Evolutionary conservation across 202 grass and related monocot species (phyloP), one percentile per base, ranked within the genome.

Genomic region (Carex sylvatica): DNA sequence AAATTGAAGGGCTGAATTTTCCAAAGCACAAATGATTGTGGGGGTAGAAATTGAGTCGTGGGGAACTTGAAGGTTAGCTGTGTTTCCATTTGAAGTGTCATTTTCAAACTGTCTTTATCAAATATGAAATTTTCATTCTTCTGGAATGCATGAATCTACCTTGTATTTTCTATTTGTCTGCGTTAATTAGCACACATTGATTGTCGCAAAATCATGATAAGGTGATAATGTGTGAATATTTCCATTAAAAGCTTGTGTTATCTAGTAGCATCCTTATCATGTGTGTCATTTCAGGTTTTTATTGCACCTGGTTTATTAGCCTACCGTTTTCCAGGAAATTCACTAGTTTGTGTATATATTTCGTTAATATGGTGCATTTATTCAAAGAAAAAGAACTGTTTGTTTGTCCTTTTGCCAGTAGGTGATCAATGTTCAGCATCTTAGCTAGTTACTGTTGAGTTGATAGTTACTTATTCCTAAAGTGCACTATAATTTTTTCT

Each of bases 401-500:
- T 54, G 52, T 76, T 76, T 76, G 73, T 58, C 73, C n/a, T 76
- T 67, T 54, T 56, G 52, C 51, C 51, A n/a, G 26, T 38, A 38
- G 36, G 36, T 38, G 36, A 38, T 38, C 36, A 38, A 38, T 38
- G 36, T 4, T 38, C 5, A 38, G 5, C 36, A 38, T 6, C 6
- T 69, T 3, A 69, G 8, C 16, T 69, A 69, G 16, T 9, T 9
- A 20, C 6, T 38, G 14, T 14, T 31, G 5, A 38, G 44, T 18
- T 71, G 68, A 49, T 20, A 74, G 46, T 51, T 74, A 52, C 44
- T 74, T 72, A 11, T 64, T 49, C 69, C 70, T 52, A 49, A 72
- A 72, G 26, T 73, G 70, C 13, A 72, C 69, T 51, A 23, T 30
- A 30, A 30, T 74, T 54, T 33, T 16, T 9, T 31, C 8, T 76